Conservation (phyloP, 2,329 filamentous ascomycete genomes). For the Trichoderma brevicompactum region DNA sequence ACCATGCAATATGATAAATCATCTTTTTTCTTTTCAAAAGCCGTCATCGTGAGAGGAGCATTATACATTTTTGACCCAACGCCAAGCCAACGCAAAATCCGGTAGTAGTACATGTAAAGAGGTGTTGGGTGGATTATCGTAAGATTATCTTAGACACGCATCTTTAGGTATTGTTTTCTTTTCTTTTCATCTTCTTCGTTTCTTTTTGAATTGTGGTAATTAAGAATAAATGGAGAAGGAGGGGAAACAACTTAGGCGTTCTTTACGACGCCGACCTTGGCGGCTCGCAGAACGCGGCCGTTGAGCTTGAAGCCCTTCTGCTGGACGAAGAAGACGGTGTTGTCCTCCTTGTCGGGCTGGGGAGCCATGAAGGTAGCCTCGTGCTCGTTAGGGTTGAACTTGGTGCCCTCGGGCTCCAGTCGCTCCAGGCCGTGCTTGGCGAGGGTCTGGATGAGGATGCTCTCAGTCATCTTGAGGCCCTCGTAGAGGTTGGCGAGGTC, state of each 20-base stretch:
- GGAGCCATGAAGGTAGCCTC: conserved; percentile 96
- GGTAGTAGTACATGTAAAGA: conserved; percentile 45
- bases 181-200: conserved; percentile 25
- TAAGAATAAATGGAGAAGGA: neutral
- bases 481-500: conserved; percentile 82
- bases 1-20: conserved; percentile 36
- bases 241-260: conserved; percentile 55
- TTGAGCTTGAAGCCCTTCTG: conserved; percentile 96
- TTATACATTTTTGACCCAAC: conserved; percentile 48
- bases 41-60: conserved; percentile 52
- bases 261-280: conserved; percentile 96
- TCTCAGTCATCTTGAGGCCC: conserved; percentile 94
- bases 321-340: conserved; percentile 88
- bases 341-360: conserved; percentile 84
- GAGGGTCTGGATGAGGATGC: conserved; percentile 82
- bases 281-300: conserved; percentile 83
- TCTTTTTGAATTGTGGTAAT: neutral
- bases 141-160: neutral
- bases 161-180: conserved; percentile 13
- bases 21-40: conserved; percentile 30
- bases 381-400: conserved; percentile 95
- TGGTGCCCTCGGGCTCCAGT: conserved; percentile 80
- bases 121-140: conserved; percentile 24
- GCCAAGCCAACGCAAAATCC: conserved; percentile 38
- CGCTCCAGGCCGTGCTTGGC: conserved; percentile 93